A percentile compares a stretch with the other conserved stretches of the same genome.
Evolutionary conservation across 1,139 yeast genomes (phyloP).

Genomic region (Taiozyma sp.): DNA sequence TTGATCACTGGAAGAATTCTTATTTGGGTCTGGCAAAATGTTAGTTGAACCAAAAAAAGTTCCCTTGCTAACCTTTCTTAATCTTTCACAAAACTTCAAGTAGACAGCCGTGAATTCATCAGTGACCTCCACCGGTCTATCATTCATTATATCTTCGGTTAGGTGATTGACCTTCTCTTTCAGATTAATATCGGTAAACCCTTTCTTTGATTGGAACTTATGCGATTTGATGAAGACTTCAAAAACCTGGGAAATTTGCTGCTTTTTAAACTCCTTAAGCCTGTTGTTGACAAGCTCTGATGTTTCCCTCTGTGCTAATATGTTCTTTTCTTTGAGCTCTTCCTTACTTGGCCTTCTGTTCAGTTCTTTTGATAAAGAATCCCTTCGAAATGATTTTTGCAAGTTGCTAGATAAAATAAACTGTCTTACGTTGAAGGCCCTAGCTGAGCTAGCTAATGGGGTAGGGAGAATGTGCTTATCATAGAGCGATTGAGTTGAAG

Average conservation of each 20-base stretch:
- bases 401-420: constrained; percentile 6
- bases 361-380: constrained; percentile 13
- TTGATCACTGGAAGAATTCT: not conserved
- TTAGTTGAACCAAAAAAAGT: not conserved
- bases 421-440: constrained; percentile 3
- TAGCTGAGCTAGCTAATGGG: not conserved
- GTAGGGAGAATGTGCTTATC: constrained; percentile 17
- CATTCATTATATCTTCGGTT: not conserved
- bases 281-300: constrained; percentile 13
- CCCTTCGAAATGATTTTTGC: constrained; percentile 17
- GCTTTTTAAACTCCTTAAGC: constrained; percentile 13
- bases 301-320: constrained; percentile 6
- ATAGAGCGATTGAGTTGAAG: constrained; percentile 8
- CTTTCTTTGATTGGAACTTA: constrained; percentile 12
- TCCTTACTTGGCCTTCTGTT: constrained; percentile 16
- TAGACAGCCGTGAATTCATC: constrained; percentile 9
- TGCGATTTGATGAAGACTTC: constrained; percentile 12
- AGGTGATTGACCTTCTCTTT: not conserved
- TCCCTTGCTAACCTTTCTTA: not conserved
- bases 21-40: not conserved
- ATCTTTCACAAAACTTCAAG: constrained; percentile 2
- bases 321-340: constrained; percentile 17
- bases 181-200: not conserved
- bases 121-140: constrained; percentile 1
- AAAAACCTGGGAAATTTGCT: constrained; percentile 15